Evolutionary conservation across 495 filamentous ascomycete species (phyloP).

Genomic region (Trichocladium uniseriatum): DNA sequence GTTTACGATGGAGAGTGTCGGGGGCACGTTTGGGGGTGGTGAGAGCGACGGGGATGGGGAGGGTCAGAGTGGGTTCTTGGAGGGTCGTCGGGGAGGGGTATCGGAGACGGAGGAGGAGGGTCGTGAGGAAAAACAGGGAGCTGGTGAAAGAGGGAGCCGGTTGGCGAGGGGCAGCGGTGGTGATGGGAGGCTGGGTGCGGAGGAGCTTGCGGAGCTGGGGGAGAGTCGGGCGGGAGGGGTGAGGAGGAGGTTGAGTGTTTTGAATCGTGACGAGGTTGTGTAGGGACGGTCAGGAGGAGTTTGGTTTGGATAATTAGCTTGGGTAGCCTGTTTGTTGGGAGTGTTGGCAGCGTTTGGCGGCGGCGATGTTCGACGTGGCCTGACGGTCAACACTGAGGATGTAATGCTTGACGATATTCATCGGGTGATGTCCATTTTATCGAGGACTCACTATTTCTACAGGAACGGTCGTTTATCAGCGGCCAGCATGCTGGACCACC

Average conservation of each 20-base stretch:
- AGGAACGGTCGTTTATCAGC: no score
- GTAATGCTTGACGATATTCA: no score
- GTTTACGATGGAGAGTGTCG: slow-evolving; percentile 79
- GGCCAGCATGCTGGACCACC: no score
- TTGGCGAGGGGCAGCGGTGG: slow-evolving; percentile 4
- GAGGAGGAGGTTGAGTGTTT: slow-evolving; percentile 4
- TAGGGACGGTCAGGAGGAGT: neutral
- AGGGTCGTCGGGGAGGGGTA: neutral
- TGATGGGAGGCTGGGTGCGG: slow-evolving; percentile 10
- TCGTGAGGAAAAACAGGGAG: slow-evolving; percentile 4
- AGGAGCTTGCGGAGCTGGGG: slow-evolving; percentile 31
- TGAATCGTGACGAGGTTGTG: neutral
- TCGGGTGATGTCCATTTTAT: no score
- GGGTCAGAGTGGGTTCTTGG: neutral
- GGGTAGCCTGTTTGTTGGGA: neutral
- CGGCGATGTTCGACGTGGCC: no score
- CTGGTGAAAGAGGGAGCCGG: neutral
- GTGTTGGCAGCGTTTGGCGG: neutral
- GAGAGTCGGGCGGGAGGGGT: slow-evolving; percentile 7
- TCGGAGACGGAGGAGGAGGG: neutral
- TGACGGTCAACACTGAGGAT: no score
- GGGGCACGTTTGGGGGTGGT: slow-evolving; percentile 51
- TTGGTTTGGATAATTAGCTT: neutral
- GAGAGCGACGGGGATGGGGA: neutral
- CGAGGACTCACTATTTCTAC: no score